phyloP scores from a whole-genome alignment of 2,329 filamentous ascomycete genomes.

The Ceratocystis cacaofunesta region DNA sequence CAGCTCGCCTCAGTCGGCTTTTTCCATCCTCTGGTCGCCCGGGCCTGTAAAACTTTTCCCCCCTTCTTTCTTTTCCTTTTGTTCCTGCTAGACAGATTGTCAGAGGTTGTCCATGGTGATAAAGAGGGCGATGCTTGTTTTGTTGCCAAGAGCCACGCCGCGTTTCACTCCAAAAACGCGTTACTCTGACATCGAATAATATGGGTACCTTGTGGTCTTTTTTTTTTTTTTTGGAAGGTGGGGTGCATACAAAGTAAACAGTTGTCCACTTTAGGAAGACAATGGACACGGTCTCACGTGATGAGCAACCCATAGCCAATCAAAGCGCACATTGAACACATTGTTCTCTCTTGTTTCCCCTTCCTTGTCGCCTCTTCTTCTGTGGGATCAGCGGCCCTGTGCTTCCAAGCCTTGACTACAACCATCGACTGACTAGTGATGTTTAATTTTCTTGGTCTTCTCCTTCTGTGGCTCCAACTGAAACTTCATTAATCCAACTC shows the following conservation, averaged over 20 bases:
- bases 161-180: not conserved
- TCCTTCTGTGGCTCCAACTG: not conserved
- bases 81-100: not conserved
- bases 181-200: not conserved
- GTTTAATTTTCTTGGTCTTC: not conserved
- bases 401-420: not conserved
- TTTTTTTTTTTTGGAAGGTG: not conserved
- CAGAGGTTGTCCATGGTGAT: not conserved
- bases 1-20: not conserved
- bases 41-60: not conserved
- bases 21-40: not conserved
- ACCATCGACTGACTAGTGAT: not conserved
- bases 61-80: not conserved
- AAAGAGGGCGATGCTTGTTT: not conserved
- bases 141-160: slow-evolving; percentile 1
- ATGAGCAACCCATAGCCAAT: not conserved
- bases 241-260: not conserved
- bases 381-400: too few species aligned
- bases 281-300: not conserved
- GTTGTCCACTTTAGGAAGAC: not conserved
- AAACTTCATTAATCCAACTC: not conserved
- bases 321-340: not conserved
- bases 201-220: not conserved
- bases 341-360: not conserved
- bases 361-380: too few species aligned